Conservation (phyloP, 73 alveolate genomes). For the Stentor coeruleus region DNA sequence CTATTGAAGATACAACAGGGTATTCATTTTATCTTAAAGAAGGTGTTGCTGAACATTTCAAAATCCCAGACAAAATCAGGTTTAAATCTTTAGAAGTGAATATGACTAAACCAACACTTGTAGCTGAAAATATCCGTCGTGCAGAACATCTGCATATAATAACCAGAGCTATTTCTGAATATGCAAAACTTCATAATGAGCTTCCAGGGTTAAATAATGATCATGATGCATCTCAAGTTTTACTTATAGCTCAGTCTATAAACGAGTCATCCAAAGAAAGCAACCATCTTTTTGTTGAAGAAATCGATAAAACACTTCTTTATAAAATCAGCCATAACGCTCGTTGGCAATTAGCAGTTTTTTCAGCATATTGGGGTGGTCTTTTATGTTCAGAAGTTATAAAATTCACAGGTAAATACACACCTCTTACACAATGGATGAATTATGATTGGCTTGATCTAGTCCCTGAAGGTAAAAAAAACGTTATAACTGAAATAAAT, state of each 20-base stretch:
- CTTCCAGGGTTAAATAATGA: slow-evolving; percentile 66
- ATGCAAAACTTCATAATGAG: slow-evolving; percentile 42
- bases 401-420: slow-evolving; percentile 97
- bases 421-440: slow-evolving; percentile 96
- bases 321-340: slow-evolving; percentile 76
- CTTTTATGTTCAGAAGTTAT: slow-evolving; percentile 97
- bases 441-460: slow-evolving; percentile 73
- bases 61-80: slow-evolving; percentile 59
- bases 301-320: slow-evolving; percentile 78
- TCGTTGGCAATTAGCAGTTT: slow-evolving; percentile 81
- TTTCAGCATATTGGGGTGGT: slow-evolving; percentile 99
- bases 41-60: slow-evolving; percentile 92
- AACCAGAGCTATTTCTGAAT: slow-evolving; percentile 36
- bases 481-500: slow-evolving; percentile 91
- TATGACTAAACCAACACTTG: slow-evolving; percentile 9
- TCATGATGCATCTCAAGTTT: slow-evolving; percentile 60
- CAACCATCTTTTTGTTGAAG: slow-evolving; percentile 61
- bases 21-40: slow-evolving; percentile 86
- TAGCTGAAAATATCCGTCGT: slow-evolving; percentile 43
- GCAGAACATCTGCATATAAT: slow-evolving; percentile 59
- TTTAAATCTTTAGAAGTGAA: slow-evolving; percentile 15
- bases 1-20: slow-evolving; percentile 85
- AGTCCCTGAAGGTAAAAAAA: slow-evolving; percentile 22
- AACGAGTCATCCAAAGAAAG: slow-evolving; percentile 58
- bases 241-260: slow-evolving; percentile 66